Percentiles rank a stretch among this genome's conserved stretches.
These are phyloP conservation scores for Cyclostephanos invisitatus DNA, from an alignment of 108 stramenopile species.

Conservation along the genomic window DNA sequence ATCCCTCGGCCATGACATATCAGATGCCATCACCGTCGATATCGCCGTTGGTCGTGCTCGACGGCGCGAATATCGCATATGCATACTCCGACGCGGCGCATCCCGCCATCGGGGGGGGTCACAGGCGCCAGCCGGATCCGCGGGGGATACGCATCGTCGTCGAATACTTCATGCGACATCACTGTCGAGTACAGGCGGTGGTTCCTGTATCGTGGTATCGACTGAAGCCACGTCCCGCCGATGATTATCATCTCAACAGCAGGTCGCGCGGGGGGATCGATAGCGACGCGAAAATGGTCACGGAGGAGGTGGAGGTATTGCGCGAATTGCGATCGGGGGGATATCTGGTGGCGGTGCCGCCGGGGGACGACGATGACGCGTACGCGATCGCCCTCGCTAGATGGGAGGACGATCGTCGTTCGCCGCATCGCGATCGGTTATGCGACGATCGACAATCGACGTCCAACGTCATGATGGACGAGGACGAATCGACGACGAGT, in stretches of 20 bases:
- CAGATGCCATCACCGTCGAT: slow-evolving; percentile 42
- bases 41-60: slow-evolving; percentile 76
- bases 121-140: slow-evolving; percentile 54
- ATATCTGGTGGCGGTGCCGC: slow-evolving; percentile 69
- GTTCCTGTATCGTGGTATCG: slow-evolving; percentile 75
- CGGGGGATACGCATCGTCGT: slow-evolving; percentile 65
- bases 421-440: slow-evolving; percentile 11
- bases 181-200: slow-evolving; percentile 73
- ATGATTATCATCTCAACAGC: slow-evolving; percentile 16
- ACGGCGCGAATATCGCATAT: slow-evolving; percentile 86
- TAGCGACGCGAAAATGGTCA: slow-evolving; percentile 54
- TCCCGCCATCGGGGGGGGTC: slow-evolving; percentile 27
- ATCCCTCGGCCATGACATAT: slow-evolving; percentile 3
- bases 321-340: slow-evolving; percentile 51
- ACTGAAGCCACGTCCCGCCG: slow-evolving; percentile 46
- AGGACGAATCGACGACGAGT: slow-evolving; percentile 21
- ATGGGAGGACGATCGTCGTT: slow-evolving; percentile 61
- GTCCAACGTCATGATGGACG: no score
- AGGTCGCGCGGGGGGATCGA: slow-evolving; percentile 24
- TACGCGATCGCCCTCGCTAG: slow-evolving; percentile 75
- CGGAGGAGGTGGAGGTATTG: slow-evolving; percentile 63
- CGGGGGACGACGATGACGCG: slow-evolving; percentile 85
- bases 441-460: slow-evolving; percentile 30
- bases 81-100: slow-evolving; percentile 65
- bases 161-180: slow-evolving; percentile 60